Evolutionary conservation across 2,329 filamentous ascomycete genomes (phyloP), one percentile per base, ranked within the genome.

Genomic region (Geosmithia morbida): DNA sequence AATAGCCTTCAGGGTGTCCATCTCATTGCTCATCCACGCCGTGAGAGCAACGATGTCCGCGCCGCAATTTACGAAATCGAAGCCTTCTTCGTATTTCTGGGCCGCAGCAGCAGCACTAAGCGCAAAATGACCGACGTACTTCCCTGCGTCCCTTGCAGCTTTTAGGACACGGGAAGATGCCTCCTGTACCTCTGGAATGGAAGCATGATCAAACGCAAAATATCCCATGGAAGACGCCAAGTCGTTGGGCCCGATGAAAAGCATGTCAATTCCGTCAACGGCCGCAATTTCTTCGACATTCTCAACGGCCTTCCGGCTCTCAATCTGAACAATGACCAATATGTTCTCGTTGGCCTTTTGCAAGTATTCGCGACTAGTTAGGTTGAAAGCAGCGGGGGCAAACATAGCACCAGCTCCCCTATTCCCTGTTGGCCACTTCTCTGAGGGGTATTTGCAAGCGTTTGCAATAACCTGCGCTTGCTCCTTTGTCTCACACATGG

Each of bases 191-290:
- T 26, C 22, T 8, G 22, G 22, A 5, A 26, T 26, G 8, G 22
- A 26, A 8, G 22, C 22, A 26, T 26, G 61, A 43, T 62, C 59
- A 47, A 59, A 60, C 2, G 59, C 57, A 16, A 60, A 52, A 42
- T 61, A 54, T 16, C 58, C 60, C 54, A 62, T 55, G 1, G 52
- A 59, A 2, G 54, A 48, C 11, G 55, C 56, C 3, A 68, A 61
- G 48, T 68, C 65, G 49, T 67, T 67, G 17, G 66, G 66, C 2
- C 66, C 66, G 46, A 68, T 62, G 53, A 68, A 68, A 19, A 68
- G 53, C 44, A 67, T 52, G 49, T 68, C 66, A 2, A 69, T 61
- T 5, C 66, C 66, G 2, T 61, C 59, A 1, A 67, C 64, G 5
- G 22, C 22, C 22, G 8, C 22, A 26, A 26, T 26, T 26, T 26